Conservation (phyloP, 768 basidiomycete genomes). For the Nevesoporus exiguus region DNA sequence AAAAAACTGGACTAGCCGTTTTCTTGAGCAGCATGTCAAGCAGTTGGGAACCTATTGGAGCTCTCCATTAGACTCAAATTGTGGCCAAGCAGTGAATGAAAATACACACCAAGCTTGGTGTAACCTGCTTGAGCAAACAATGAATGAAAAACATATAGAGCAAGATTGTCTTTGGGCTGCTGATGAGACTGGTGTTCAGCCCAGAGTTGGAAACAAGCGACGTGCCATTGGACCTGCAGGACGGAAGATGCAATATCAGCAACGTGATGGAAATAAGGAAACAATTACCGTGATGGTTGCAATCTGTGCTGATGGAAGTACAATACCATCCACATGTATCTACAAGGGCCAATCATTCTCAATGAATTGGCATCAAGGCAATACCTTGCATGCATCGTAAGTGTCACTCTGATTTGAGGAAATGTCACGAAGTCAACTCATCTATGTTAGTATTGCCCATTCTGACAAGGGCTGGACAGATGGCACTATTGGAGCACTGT, state of each 20-base stretch:
- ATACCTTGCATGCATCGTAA: slow-evolving; percentile 16
- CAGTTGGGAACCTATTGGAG: not conserved
- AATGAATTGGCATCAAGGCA: slow-evolving; percentile 21
- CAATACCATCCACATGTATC: slow-evolving; percentile 36
- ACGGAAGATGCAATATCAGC: slow-evolving; percentile 18
- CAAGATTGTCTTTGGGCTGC: slow-evolving; percentile 15
- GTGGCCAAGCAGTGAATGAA: slow-evolving; percentile 35
- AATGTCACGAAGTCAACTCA: too few relatives aligned
- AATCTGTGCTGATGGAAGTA: slow-evolving; percentile 41
- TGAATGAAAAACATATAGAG: slow-evolving; percentile 1
- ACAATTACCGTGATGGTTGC: slow-evolving; percentile 33
- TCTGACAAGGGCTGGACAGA: slow-evolving; percentile 31
- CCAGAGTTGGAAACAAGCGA: not conserved
- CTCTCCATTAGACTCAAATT: not conserved
- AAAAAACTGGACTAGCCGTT: not conserved
- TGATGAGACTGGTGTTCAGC: slow-evolving; percentile 19
- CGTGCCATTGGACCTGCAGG: slow-evolving; percentile 7
- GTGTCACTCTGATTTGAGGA: slow-evolving; percentile 3
- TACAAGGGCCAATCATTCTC: slow-evolving; percentile 24
- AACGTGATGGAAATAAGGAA: slow-evolving; percentile 18
- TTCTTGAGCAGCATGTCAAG: not conserved
- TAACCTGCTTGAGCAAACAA: slow-evolving; percentile 27
- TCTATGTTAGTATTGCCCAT: slow-evolving; percentile 4
- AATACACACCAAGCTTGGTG: slow-evolving; percentile 30
- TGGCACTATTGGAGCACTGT: slow-evolving; percentile 24